Percentiles rank a stretch among this genome's conserved stretches.
phyloP scores from a whole-genome alignment of 768 basidiomycete genomes.

The Tulasnella sp. region DNA sequence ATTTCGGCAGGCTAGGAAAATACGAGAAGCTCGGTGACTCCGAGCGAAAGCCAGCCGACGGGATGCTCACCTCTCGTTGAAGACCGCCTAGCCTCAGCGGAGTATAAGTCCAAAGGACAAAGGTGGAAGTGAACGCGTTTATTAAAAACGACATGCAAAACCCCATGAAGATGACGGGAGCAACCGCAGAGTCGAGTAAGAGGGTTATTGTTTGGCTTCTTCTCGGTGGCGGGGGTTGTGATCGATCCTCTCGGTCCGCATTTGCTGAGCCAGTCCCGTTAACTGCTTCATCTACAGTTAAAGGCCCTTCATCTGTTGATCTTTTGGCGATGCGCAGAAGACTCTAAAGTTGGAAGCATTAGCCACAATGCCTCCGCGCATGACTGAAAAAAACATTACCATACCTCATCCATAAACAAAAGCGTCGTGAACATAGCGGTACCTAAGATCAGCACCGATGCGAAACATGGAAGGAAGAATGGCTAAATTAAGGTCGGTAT shows the following conservation, averaged over 20 bases:
- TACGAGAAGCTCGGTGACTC: not conserved
- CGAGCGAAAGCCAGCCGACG: not conserved
- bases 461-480: constrained; percentile 56
- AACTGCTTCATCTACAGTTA: not conserved
- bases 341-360: not conserved
- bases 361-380: not conserved
- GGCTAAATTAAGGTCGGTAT: constrained; percentile 13
- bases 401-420: constrained; percentile 50
- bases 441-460: constrained; percentile 39
- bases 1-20: not conserved
- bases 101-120: constrained; percentile 62
- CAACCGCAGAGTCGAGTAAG: constrained; percentile 7
- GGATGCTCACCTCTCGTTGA: not conserved
- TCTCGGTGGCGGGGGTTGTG: not conserved
- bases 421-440: constrained; percentile 39
- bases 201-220: not conserved
- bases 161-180: constrained; percentile 15
- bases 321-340: not conserved
- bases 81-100: constrained; percentile 26
- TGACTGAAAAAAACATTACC: not conserved
- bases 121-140: constrained; percentile 56
- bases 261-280: no score
- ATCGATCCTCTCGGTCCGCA: not conserved
- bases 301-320: not conserved
- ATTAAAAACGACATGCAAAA: constrained; percentile 41